Percentiles rank a stretch among this genome's conserved stretches.
phyloP scores from a whole-genome alignment of 2,329 filamentous ascomycete genomes.

The Fusarium sp. region DNA sequence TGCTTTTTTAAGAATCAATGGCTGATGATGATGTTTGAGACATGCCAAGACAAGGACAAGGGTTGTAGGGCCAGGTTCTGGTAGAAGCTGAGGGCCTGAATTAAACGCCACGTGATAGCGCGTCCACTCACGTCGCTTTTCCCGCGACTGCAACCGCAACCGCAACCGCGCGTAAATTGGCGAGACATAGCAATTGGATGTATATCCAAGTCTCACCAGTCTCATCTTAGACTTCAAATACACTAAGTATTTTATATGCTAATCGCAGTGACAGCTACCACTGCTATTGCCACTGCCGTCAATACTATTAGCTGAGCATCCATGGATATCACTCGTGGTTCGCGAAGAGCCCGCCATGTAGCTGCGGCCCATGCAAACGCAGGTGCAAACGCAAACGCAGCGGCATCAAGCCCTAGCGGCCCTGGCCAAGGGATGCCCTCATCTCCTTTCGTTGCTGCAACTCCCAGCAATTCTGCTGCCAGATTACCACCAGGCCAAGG shows the following conservation, averaged over 20 bases:
- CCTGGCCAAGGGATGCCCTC: constrained; percentile 29
- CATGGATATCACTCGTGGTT: constrained; percentile 43
- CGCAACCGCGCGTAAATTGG: constrained; percentile 36
- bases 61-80: not conserved
- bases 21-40: constrained; percentile 21
- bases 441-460: constrained; percentile 33
- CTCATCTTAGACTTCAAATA: too few species aligned
- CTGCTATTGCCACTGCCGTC: not conserved
- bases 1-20: constrained; percentile 2
- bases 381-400: constrained; percentile 19
- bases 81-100: not conserved
- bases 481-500: constrained; percentile 33
- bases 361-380: constrained; percentile 34
- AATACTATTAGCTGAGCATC: not conserved
- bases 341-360: constrained; percentile 43
- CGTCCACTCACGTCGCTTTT: constrained; percentile 32
- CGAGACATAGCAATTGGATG: not conserved
- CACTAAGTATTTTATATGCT: not conserved
- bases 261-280: constrained; percentile 5
- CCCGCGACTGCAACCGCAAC: constrained; percentile 11
- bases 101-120: constrained; percentile 38
- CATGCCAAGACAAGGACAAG: constrained; percentile 6
- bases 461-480: constrained; percentile 31
- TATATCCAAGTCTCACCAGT: constrained; percentile 9
- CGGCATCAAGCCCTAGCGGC: constrained; percentile 30